These are phyloP conservation scores for Neurospora sp. DNA, from an alignment of 495 filamentous ascomycete genomes.

Conservation along the genomic window DNA sequence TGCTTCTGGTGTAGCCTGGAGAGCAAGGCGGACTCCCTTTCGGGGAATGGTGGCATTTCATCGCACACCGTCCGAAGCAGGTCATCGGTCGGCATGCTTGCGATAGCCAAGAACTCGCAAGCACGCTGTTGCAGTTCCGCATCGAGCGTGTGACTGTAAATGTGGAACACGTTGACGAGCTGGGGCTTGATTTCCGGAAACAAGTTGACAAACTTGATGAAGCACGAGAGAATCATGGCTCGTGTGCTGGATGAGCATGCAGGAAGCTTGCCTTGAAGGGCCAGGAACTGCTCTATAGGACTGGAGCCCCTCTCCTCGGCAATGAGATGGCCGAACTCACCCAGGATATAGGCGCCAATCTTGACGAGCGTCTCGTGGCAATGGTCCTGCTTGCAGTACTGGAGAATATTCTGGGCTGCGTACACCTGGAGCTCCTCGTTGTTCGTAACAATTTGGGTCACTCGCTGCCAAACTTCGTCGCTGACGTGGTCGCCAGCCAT, in stretches of 20 bases:
- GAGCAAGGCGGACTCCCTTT: constrained; percentile 82
- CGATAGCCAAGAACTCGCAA: constrained; percentile 88
- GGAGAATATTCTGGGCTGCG: constrained; percentile 81
- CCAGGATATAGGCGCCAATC: constrained; percentile 91
- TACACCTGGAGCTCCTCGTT: constrained; percentile 98
- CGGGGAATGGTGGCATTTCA: constrained; percentile 98
- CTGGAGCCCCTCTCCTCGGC: constrained; percentile 90
- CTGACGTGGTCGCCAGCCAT: constrained; percentile 98
- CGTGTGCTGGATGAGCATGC: constrained; percentile 80
- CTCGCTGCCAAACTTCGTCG: constrained; percentile 98
- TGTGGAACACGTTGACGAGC: constrained; percentile 75
- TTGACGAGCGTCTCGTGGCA: constrained; percentile 97
- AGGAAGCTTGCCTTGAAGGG: constrained; percentile 81
- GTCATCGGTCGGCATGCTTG: constrained; percentile 79
- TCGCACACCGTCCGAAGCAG: constrained; percentile 93
- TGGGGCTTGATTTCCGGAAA: constrained; percentile 99
- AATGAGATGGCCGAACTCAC: constrained; percentile 95
- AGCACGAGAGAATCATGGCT: constrained; percentile 88
- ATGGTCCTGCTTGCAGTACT: constrained; percentile 81
- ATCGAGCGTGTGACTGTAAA: constrained; percentile 92
- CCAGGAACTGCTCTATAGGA: constrained; percentile 95
- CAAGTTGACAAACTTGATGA: constrained; percentile 95
- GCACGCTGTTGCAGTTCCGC: constrained; percentile 93
- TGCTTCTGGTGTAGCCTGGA: constrained; percentile 92
- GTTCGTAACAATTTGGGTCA: constrained; percentile 98